These are phyloP conservation scores for Rhynchospora breviuscula DNA, from an alignment of 176 grass and related monocot genomes.

Conservation along the genomic window DNA sequence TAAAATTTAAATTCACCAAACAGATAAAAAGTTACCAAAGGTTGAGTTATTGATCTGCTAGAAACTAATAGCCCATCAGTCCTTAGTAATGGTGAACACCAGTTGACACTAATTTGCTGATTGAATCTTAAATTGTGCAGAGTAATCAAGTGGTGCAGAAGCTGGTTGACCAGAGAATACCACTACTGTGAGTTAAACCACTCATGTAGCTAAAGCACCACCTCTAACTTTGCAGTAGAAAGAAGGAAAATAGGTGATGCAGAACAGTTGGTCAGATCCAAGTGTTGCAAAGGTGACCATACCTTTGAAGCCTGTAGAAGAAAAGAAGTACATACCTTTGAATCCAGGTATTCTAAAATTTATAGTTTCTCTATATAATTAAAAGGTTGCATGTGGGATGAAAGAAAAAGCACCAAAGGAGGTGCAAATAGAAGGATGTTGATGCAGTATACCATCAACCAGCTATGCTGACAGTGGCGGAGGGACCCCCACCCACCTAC, in stretches of 20 bases:
- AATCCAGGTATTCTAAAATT: conserved; percentile 13
- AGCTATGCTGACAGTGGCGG: too few relatives aligned
- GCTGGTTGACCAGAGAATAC: neutral
- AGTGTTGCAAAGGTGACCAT: neutral
- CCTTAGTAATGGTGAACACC: neutral
- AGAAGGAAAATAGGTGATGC: conserved; percentile 3
- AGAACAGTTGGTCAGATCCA: neutral
- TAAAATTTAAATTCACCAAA: neutral
- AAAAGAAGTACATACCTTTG: conserved; percentile 12
- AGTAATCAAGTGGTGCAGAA: neutral
- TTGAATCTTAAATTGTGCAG: neutral
- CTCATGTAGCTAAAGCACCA: conserved; percentile 2
- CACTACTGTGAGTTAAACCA: too few relatives aligned
- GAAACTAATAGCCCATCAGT: neutral
- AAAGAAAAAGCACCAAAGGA: conserved; percentile 4
- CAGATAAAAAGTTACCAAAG: neutral
- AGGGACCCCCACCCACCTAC: too few relatives aligned
- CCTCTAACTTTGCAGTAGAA: neutral
- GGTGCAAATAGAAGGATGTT: conserved; percentile 32
- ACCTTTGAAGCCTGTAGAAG: conserved; percentile 11
- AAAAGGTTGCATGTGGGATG: conserved; percentile 18
- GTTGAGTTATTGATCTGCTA: neutral
- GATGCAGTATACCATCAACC: conserved; percentile 49
- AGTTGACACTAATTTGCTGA: neutral
- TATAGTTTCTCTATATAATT: neutral